A percentile compares a stretch with the other conserved stretches of the same genome.
Evolutionary conservation across 1,284 basidiomycete species (phyloP).

Genomic region (Malassezia equina): DNA sequence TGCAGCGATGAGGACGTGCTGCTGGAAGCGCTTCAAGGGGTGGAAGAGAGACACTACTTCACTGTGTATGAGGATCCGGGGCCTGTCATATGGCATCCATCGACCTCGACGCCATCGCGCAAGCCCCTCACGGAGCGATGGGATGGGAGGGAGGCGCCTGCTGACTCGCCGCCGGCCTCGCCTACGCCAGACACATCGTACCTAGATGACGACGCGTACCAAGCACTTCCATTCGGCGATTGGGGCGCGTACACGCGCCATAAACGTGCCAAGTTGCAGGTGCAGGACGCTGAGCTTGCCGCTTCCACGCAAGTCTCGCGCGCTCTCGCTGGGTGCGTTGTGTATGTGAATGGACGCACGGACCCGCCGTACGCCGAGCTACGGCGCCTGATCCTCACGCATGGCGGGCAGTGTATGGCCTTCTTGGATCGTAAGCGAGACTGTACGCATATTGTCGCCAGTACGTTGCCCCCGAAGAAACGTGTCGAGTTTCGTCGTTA

Average conservation of each 20-base stretch:
- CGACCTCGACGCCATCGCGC: neutral
- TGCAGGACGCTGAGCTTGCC: conserved; percentile 25
- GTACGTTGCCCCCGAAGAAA: conserved; percentile 77
- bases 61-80: neutral
- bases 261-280: conserved; percentile 65
- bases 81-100: neutral
- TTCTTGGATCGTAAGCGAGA: conserved; percentile 65
- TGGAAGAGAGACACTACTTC: neutral
- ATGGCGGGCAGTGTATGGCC: conserved; percentile 73
- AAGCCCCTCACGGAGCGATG: neutral
- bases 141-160: neutral
- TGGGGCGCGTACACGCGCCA: conserved; percentile 77
- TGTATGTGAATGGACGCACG: conserved; percentile 76
- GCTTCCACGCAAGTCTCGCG: neutral
- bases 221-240: conserved; percentile 67
- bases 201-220: conserved; percentile 54
- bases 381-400: conserved; percentile 64
- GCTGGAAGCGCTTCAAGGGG: neutral
- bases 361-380: conserved; percentile 76
- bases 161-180: neutral
- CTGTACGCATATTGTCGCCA: conserved; percentile 73
- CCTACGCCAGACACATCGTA: neutral
- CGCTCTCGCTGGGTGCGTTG: conserved; percentile 23
- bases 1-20: conserved; percentile 1
- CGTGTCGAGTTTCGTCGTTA: conserved; percentile 74